These are phyloP conservation scores for Phytophthora litchii DNA, from an alignment of 352 stramenopile species.

Conservation along the genomic window DNA sequence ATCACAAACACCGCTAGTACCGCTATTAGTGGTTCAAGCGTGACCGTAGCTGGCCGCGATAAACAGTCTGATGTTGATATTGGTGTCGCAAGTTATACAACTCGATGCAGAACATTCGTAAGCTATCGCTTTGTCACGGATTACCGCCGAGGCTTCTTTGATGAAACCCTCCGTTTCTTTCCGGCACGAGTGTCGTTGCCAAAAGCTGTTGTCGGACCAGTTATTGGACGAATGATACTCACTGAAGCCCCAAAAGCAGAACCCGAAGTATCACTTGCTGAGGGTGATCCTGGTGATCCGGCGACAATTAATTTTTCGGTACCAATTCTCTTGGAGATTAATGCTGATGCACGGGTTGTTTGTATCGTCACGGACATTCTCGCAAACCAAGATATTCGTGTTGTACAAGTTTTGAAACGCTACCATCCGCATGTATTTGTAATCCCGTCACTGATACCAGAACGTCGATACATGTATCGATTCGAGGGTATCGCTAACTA, in stretches of 20 bases:
- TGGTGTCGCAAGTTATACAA: not conserved
- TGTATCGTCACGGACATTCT: slow-evolving; percentile 75
- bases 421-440: slow-evolving; percentile 55
- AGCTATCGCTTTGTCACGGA: slow-evolving; percentile 69
- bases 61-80: not conserved
- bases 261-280: slow-evolving; percentile 1
- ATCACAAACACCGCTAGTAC: slow-evolving; percentile 18
- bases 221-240: slow-evolving; percentile 55
- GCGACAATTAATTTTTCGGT: slow-evolving; percentile 31
- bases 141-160: slow-evolving; percentile 51
- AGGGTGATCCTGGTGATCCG: slow-evolving; percentile 24
- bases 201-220: slow-evolving; percentile 56
- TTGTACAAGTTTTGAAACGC: slow-evolving; percentile 36
- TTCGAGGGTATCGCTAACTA: slow-evolving; percentile 77
- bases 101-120: slow-evolving; percentile 42
- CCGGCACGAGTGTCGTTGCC: slow-evolving; percentile 39
- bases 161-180: slow-evolving; percentile 64
- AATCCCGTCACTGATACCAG: slow-evolving; percentile 47
- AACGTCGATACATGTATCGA: slow-evolving; percentile 68
- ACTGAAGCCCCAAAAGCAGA: slow-evolving; percentile 3
- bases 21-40: not conserved
- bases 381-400: slow-evolving; percentile 49
- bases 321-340: slow-evolving; percentile 71
- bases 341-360: slow-evolving; percentile 51
- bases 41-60: not conserved